phyloP scores from a whole-genome alignment of 202 grass and related monocot genomes.

The Panicum hallii region DNA sequence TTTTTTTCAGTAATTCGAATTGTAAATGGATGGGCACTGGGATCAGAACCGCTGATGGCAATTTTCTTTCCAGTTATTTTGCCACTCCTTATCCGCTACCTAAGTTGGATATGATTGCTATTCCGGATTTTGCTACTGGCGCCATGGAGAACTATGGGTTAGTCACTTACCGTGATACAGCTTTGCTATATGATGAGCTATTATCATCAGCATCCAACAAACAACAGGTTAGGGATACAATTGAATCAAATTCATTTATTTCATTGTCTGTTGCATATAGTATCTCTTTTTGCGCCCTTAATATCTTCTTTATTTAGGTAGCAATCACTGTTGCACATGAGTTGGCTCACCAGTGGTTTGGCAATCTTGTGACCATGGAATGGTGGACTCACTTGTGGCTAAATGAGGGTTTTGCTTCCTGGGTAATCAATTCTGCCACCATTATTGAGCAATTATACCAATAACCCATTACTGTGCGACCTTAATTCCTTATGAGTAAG shows the following conservation, averaged over 20 bases:
- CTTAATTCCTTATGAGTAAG: neutral
- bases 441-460: constrained; percentile 4
- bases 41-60: constrained; percentile 36
- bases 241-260: constrained; percentile 19
- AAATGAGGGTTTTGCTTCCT: constrained; percentile 93
- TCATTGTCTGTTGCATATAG: neutral
- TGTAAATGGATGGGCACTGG: neutral
- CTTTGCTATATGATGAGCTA: constrained; percentile 75
- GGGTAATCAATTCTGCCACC: constrained; percentile 56
- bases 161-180: constrained; percentile 70
- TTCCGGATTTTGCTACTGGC: constrained; percentile 87
- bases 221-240: constrained; percentile 53
- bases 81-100: constrained; percentile 81
- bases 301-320: constrained; percentile 52
- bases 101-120: constrained; percentile 93
- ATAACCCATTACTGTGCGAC: neutral
- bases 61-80: constrained; percentile 70
- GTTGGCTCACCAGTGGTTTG: constrained; percentile 98
- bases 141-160: constrained; percentile 97
- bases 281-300: neutral
- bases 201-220: constrained; percentile 74
- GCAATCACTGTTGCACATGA: constrained; percentile 89
- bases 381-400: constrained; percentile 99
- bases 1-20: constrained; percentile 23
- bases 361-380: constrained; percentile 98